Evolutionary conservation across 2,329 filamentous ascomycete species (phyloP).

Genomic region (Chrysoporthe cubensis): DNA sequence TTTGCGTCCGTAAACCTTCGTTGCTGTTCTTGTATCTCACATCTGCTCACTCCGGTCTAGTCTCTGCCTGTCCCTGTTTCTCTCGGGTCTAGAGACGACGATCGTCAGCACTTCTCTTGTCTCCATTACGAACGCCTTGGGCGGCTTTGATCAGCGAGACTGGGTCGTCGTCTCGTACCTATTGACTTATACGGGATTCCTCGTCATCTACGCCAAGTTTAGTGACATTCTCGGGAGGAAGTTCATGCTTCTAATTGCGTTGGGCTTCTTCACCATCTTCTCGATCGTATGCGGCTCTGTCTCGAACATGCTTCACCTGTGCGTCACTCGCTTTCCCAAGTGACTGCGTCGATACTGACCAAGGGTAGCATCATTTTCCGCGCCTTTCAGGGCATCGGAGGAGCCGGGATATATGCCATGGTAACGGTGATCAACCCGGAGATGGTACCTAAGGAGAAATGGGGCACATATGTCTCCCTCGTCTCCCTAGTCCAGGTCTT

Average conservation of each 20-base stretch:
- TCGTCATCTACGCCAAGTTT: slow-evolving; percentile 48
- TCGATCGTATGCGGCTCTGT: slow-evolving; percentile 44
- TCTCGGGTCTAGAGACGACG: slow-evolving; percentile 52
- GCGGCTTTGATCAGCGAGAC: slow-evolving; percentile 40
- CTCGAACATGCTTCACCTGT: slow-evolving; percentile 40
- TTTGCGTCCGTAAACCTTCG: neutral
- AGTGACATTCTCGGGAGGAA: slow-evolving; percentile 51
- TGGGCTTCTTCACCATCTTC: slow-evolving; percentile 43
- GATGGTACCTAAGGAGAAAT: slow-evolving; percentile 41
- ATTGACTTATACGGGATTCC: slow-evolving; percentile 51
- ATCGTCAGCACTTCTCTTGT: slow-evolving; percentile 56
- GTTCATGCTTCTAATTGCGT: slow-evolving; percentile 39
- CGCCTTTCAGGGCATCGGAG: slow-evolving; percentile 50
- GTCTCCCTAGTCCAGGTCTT: slow-evolving; percentile 46
- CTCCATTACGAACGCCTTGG: slow-evolving; percentile 46
- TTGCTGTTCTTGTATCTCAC: slow-evolving; percentile 19
- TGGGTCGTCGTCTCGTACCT: slow-evolving; percentile 56
- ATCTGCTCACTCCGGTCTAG: neutral
- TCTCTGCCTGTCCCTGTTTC: slow-evolving; percentile 39
- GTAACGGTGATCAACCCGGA: slow-evolving; percentile 42
- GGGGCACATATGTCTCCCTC: slow-evolving; percentile 38
- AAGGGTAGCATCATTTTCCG: slow-evolving; percentile 40
- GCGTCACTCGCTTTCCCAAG: slow-evolving; percentile 8
- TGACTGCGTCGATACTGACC: neutral
- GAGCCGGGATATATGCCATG: slow-evolving; percentile 51